Percentiles rank a stretch among this genome's conserved stretches.
Conservation (phyloP, 2,329 filamentous ascomycete genomes). For the Lachnellula occidentalis region DNA sequence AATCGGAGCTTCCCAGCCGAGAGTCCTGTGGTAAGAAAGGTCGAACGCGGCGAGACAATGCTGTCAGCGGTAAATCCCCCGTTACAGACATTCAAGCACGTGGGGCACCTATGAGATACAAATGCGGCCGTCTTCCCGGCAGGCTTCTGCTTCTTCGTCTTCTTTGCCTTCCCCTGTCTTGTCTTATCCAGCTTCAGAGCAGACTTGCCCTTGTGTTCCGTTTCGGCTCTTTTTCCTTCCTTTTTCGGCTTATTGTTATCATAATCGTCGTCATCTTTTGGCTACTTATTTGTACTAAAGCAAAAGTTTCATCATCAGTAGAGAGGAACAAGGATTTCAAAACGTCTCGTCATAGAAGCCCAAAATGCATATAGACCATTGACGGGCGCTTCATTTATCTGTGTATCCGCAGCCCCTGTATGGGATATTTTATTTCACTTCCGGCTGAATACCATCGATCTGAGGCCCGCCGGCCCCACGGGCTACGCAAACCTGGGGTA, state of each 20-base stretch:
- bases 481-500: conserved; percentile 3
- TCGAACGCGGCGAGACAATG: too few relatives aligned
- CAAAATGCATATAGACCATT: neutral
- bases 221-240: neutral
- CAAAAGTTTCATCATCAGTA: neutral
- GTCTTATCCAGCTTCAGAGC: neutral
- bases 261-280: neutral
- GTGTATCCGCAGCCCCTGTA: neutral
- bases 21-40: too few relatives aligned
- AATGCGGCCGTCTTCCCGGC: neutral
- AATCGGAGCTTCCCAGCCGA: neutral
- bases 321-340: neutral
- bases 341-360: too few relatives aligned
- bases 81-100: neutral
- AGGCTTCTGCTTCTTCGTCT: neutral
- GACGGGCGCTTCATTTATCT: neutral
- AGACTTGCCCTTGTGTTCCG: neutral
- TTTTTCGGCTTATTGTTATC: neutral
- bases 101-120: neutral
- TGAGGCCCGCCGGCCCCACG: conserved; percentile 9
- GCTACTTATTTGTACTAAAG: neutral
- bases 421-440: neutral
- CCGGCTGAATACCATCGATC: conserved; percentile 8
- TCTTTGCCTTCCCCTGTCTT: neutral
- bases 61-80: neutral